phyloP scores from a whole-genome alignment of 164 flowering plant genomes.

The Magnolia changhungtana region DNA sequence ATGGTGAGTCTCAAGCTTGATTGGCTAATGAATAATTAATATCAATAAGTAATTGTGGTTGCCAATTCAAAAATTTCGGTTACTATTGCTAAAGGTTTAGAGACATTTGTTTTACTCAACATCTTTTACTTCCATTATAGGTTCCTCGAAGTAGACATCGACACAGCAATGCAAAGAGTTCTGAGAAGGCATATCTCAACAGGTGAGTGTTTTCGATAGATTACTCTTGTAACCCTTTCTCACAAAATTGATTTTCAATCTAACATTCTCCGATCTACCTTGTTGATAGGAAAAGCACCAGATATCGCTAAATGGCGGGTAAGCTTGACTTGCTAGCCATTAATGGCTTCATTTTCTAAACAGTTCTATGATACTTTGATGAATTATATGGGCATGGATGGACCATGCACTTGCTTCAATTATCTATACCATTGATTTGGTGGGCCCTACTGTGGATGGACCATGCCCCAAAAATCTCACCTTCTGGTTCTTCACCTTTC shows the following conservation, averaged over 20 bases:
- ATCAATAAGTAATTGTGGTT: not conserved
- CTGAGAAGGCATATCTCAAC: slow-evolving; percentile 68
- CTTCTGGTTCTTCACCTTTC: not conserved
- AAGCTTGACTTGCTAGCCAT: slow-evolving; percentile 17
- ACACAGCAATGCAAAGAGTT: slow-evolving; percentile 75
- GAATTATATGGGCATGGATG: not conserved
- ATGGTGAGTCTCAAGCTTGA: slow-evolving; percentile 41
- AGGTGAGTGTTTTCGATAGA: slow-evolving; percentile 32
- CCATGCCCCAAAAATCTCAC: not conserved
- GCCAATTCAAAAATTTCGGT: not conserved
- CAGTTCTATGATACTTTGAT: not conserved
- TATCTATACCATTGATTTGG: not conserved
- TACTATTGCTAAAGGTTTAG: not conserved
- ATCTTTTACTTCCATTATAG: slow-evolving; percentile 26
- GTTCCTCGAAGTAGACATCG: slow-evolving; percentile 83
- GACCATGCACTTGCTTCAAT: not conserved
- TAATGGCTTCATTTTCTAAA: not conserved
- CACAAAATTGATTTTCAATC: not conserved
- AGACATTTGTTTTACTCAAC: not conserved
- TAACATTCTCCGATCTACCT: not conserved
- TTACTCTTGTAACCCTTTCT: not conserved
- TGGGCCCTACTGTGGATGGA: not conserved
- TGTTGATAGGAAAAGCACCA: slow-evolving; percentile 54
- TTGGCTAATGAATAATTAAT: not conserved
- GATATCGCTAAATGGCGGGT: slow-evolving; percentile 91